Evolutionary conservation across 805 yeast genomes (phyloP), one percentile per base, ranked within the genome.

Genomic region (Starmerella sirachaensis): DNA sequence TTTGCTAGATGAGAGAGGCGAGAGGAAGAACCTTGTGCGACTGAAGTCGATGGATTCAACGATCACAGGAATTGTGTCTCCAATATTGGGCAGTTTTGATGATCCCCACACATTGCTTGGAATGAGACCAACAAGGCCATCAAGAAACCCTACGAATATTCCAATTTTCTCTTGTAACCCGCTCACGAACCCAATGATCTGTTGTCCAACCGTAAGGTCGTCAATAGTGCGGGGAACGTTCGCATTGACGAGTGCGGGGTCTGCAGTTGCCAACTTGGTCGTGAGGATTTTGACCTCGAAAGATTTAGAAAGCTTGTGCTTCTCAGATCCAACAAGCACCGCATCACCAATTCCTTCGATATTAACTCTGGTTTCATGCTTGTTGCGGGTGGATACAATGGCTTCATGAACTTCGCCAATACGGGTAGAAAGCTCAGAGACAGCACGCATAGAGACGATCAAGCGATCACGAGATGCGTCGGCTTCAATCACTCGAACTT

Each of bases 131-230:
- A 83, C 81, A 46, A 88, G 70, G 37, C 70, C 72, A 14, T 18
- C 38, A 40, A 77, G 83, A 59, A 88, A 88, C 0, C 78, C 71
- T 41, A 88, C 79, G 55, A 88, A 88, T 10, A 84, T 64, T 47
- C 97, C 97, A 54, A 69, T 68, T 31, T 68, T 69, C 7, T 39
- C 38, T n/a, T 93, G 81, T 14, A 78, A 72, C 14, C 85, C 76
- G 48, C 74, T 78, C 27, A 88, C 73, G 55, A 66, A 86, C 29
- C 97, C 98, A 40, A 71, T 68, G 36, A 82, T 58, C 18, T 62
- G 61, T 30, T 62, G 61, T 8, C 72, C 69, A 11, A 65, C 60
- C 26, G 60, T 52, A 32, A 85, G 64, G 28, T 81, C 93, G 13
- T 66, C 64, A 51, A 74, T 78, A 5, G 59, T 48, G 4, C 64